Evolutionary conservation across 2,329 filamentous ascomycete species (phyloP).

Genomic region (Fusarium phyllophilum): DNA sequence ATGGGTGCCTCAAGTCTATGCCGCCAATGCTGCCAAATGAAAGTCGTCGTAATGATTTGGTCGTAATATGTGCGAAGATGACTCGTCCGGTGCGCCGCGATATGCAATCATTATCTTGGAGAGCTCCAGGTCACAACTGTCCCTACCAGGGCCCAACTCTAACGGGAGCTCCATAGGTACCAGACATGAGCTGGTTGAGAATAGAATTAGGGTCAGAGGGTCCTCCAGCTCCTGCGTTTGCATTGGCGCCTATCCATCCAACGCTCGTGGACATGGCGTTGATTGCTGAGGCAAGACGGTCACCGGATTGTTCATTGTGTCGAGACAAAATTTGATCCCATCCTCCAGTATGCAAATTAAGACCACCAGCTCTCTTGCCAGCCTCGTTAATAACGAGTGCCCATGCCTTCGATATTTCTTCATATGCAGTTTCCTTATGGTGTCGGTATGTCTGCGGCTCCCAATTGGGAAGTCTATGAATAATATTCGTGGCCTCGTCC

Average conservation of each 20-base stretch:
- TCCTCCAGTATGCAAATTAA: conserved; percentile 86
- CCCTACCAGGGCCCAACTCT: conserved; percentile 70
- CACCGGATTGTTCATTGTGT: conserved; percentile 88
- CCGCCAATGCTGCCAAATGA: conserved; percentile 49
- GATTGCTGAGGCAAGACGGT: conserved; percentile 82
- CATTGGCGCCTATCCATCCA: conserved; percentile 75
- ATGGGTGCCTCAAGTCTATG: conserved; percentile 50
- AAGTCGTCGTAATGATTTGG: conserved; percentile 47
- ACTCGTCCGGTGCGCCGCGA: conserved; percentile 38
- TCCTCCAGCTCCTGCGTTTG: conserved; percentile 37
- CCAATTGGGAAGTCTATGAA: conserved; percentile 92
- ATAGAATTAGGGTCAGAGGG: conserved; percentile 64
- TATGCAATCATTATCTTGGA: conserved; percentile 40
- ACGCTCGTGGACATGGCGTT: conserved; percentile 78
- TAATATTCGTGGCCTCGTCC: conserved; percentile 87
- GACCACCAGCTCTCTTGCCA: conserved; percentile 88
- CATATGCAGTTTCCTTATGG: conserved; percentile 94
- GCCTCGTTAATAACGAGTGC: conserved; percentile 90
- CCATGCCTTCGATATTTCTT: conserved; percentile 96
- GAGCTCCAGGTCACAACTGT: neutral
- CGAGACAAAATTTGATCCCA: conserved; percentile 91
- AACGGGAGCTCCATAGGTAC: conserved; percentile 68
- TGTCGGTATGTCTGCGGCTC: conserved; percentile 87
- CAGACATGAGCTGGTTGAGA: conserved; percentile 70
- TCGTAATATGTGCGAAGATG: conserved; percentile 48